A percentile compares a stretch with the other conserved stretches of the same genome.
These are phyloP conservation scores for Prunus armeniaca DNA, from an alignment of 306 rosid species.

Conservation along the genomic window DNA sequence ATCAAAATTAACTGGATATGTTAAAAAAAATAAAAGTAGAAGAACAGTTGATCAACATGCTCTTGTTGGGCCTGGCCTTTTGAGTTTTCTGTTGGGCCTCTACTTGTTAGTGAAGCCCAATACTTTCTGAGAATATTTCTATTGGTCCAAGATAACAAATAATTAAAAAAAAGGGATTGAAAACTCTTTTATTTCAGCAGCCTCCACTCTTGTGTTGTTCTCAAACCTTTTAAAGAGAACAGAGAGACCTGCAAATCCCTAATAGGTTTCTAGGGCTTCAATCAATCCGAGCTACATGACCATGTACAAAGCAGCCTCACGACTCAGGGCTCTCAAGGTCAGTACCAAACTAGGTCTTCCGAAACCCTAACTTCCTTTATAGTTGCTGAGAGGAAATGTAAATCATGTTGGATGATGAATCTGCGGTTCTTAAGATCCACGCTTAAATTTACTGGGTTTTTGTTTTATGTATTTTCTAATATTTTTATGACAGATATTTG, in stretches of 20 bases:
- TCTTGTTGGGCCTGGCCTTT: no score
- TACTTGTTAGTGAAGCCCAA: background rate
- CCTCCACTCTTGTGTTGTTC: background rate
- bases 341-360: background rate
- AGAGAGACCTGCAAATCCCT: slow-evolving; percentile 1
- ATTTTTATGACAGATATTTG: background rate
- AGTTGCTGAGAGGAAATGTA: background rate
- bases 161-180: background rate
- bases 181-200: background rate
- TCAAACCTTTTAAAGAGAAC: background rate
- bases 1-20: no score
- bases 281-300: slow-evolving; percentile 7
- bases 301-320: slow-evolving; percentile 80
- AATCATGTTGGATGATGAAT: slow-evolving; percentile 2
- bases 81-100: no score
- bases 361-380: slow-evolving; percentile 7
- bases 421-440: slow-evolving; percentile 18
- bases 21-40: no score
- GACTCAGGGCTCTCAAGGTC: slow-evolving; percentile 75
- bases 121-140: background rate
- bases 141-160: background rate
- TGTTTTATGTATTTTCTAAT: background rate
- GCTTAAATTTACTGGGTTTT: background rate
- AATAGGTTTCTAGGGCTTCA: slow-evolving; percentile 25
- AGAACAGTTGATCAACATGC: no score